These are phyloP conservation scores for Boletus sp. DNA, from an alignment of 768 basidiomycete genomes.

Conservation along the genomic window DNA sequence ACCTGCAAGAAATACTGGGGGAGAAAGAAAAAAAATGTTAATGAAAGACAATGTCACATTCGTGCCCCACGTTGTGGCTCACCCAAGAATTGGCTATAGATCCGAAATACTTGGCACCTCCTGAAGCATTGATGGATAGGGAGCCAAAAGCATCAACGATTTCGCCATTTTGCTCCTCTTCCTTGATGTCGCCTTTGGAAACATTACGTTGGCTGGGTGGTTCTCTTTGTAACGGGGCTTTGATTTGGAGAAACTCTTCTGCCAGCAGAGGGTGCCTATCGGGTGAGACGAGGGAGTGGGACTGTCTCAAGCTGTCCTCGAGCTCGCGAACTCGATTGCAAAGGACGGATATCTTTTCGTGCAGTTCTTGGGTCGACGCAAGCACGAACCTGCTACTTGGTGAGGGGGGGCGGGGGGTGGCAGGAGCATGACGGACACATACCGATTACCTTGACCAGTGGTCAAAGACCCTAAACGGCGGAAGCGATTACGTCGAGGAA, in stretches of 20 bases:
- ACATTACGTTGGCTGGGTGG: conserved; percentile 42
- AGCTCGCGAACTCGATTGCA: conserved; percentile 72
- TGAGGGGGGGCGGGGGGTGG: not conserved
- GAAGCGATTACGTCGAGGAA: conserved; percentile 18
- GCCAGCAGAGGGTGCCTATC: conserved; percentile 66
- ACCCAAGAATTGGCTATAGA: conserved; percentile 79
- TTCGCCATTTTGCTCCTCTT: conserved; percentile 64
- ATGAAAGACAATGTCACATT: not conserved
- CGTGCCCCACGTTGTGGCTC: not conserved
- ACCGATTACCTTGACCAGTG: conserved; percentile 83
- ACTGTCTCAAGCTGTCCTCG: conserved; percentile 64
- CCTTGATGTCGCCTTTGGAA: conserved; percentile 42
- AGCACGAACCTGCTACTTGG: conserved; percentile 59
- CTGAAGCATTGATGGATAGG: conserved; percentile 68
- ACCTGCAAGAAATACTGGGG: conserved; percentile 74
- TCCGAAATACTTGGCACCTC: conserved; percentile 74
- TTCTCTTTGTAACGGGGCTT: conserved; percentile 74
- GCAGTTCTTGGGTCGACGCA: conserved; percentile 76
- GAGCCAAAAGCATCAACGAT: conserved; percentile 81
- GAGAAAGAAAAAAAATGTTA: conserved; percentile 5
- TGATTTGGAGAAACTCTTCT: conserved; percentile 73
- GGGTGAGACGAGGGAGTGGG: conserved; percentile 55
- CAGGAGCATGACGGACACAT: conserved; percentile 10
- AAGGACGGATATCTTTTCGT: conserved; percentile 78
- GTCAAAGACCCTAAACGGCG: conserved; percentile 62